Evolutionary conservation across 805 yeast genomes (phyloP).

Genomic region (Saccharomycopsis sp.): DNA sequence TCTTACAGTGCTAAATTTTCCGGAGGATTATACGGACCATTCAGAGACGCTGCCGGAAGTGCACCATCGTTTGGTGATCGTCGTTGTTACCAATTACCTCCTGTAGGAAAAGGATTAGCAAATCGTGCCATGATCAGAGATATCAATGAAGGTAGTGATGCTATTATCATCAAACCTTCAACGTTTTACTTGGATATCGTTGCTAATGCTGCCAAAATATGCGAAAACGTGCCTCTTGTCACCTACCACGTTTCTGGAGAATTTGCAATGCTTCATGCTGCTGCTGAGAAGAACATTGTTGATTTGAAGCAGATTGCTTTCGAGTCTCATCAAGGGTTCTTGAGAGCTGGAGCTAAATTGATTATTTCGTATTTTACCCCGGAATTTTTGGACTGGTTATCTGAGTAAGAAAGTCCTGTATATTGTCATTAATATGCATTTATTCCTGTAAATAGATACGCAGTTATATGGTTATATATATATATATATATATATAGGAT

Average conservation of each 20-base stretch:
- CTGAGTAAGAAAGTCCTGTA: background rate
- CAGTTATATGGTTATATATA: background rate
- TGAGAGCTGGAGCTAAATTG: slow-evolving; percentile 93
- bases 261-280: slow-evolving; percentile 96
- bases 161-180: slow-evolving; percentile 91
- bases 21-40: slow-evolving; percentile 91
- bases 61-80: slow-evolving; percentile 88
- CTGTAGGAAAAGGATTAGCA: slow-evolving; percentile 90
- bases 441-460: background rate
- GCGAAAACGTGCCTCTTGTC: slow-evolving; percentile 81
- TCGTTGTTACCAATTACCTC: slow-evolving; percentile 86
- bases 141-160: slow-evolving; percentile 89
- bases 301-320: slow-evolving; percentile 67
- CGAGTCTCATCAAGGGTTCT: slow-evolving; percentile 84
- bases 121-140: slow-evolving; percentile 86
- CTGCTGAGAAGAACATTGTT: slow-evolving; percentile 89
- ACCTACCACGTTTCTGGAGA: slow-evolving; percentile 97
- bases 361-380: slow-evolving; percentile 93
- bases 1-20: slow-evolving; percentile 92
- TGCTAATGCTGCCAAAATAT: slow-evolving; percentile 77
- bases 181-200: slow-evolving; percentile 91
- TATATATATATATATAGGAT: no score
- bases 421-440: background rate
- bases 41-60: slow-evolving; percentile 95
- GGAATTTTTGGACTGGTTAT: slow-evolving; percentile 88